phyloP scores from a whole-genome alignment of 306 rosid genomes.

The Urtica urens region DNA sequence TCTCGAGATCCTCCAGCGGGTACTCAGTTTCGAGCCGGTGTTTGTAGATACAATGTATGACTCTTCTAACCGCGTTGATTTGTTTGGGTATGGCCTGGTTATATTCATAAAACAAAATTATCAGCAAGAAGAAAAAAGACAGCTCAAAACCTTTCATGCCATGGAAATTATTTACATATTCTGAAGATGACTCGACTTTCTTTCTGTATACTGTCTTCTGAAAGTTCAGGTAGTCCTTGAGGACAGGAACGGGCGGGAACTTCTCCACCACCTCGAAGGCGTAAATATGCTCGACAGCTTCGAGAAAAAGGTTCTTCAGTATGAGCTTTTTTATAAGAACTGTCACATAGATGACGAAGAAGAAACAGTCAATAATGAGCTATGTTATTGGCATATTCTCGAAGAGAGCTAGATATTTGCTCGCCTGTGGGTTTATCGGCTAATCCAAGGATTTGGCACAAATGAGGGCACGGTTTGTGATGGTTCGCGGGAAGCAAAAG shows the following conservation, averaged over 20 bases:
- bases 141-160: too few species aligned
- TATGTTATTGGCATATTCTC: too few species aligned
- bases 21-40: constrained; percentile 1
- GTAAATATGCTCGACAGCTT: constrained; percentile 13
- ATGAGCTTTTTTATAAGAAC: constrained; percentile 33
- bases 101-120: too few species aligned
- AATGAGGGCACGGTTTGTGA: constrained; percentile 13
- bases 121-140: too few species aligned
- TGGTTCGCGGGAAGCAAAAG: constrained; percentile 26
- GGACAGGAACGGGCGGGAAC: not conserved
- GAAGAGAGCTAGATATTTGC: not conserved
- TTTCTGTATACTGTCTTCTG: not conserved
- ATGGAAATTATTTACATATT: not conserved
- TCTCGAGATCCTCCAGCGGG: not conserved
- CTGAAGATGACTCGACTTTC: not conserved
- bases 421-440: not conserved
- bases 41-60: not conserved
- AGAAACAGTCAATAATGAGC: too few species aligned
- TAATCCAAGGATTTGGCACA: constrained; percentile 7
- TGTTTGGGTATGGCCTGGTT: constrained; percentile 2
- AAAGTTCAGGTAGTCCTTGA: not conserved
- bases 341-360: too few species aligned
- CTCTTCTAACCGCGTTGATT: not conserved
- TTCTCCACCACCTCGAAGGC: constrained; percentile 1
- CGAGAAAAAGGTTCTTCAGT: constrained; percentile 20